Base-by-base conservation (phyloP, 495 filamentous ascomycete species). In the Talaromyces ruber region DNA sequence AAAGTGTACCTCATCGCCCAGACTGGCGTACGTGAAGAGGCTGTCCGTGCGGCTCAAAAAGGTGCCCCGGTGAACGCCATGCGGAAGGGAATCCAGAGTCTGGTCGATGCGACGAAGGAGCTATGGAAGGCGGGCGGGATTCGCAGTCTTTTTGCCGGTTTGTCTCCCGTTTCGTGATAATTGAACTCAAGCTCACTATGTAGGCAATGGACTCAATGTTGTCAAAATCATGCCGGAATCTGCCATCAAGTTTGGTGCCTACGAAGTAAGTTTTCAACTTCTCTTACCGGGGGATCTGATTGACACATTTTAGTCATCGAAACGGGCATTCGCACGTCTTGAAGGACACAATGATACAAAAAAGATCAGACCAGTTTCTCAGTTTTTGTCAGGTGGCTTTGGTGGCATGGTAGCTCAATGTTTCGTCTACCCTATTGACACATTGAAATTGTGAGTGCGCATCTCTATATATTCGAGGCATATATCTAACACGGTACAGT, bases 201-300 rank as follows among this genome's bases (percentile, higher is more conserved):
- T 66, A 97, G 94, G 94, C 29, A 98, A 98, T 70, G 94, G 94
- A 7, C 81, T 98, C 62, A 98, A 98, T 68, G 93, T 98, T 9
- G 68, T 97, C 65, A 98, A 98, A 74, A 92, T 98, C 55, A 93
- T 98, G 88, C 94, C 94, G 6, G 94, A 98, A 73, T 97, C 93
- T 6, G 94, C 94, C 34, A 96, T 98, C 67, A 94, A 88, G 64
- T 98, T 98, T 74, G 94, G 94, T 58, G 93, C 91, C 6, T 98
- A 97, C 67, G 94, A 90, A 78, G 86, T 88, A 71, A 62, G 72
- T 66, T 63, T 47, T 45, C 37, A 60, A 14, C 56, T 64, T 16
- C 24, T 18, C 56, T 50, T 11, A 43, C 47, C 69, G 74, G 54
- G 76, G 55, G 4, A 47, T 21, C 43, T 21, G 16, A 21, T 47